Conservation (phyloP, 2,329 filamentous ascomycete genomes). For the Aspergillus neoniger region DNA sequence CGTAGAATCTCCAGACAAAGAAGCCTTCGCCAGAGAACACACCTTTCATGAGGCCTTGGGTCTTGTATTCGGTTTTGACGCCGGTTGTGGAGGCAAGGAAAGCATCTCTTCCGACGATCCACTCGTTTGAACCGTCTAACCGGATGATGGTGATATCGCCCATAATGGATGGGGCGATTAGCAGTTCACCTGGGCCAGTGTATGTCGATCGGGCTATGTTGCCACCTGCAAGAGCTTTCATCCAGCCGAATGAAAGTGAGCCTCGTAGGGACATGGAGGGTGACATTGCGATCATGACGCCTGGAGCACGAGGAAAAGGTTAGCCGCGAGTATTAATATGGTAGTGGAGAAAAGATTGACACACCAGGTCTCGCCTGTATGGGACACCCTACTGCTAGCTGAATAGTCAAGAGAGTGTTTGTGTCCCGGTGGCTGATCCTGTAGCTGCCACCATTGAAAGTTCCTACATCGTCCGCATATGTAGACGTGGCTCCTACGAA, state of each 20-base stretch:
- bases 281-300: conserved; percentile 94
- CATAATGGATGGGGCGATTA: conserved; percentile 76
- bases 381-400: conserved; percentile 86
- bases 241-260: conserved; percentile 79
- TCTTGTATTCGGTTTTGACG: conserved; percentile 84
- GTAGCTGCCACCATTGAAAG: conserved; percentile 94
- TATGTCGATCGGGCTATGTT: conserved; percentile 76
- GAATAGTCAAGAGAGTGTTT: conserved; percentile 86
- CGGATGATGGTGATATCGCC: conserved; percentile 84
- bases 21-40: conserved; percentile 93
- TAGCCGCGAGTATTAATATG: no score
- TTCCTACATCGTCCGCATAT: conserved; percentile 82
- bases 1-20: conserved; percentile 84
- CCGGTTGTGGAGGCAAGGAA: conserved; percentile 85
- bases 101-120: conserved; percentile 83
- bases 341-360: neutral
- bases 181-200: conserved; percentile 86
- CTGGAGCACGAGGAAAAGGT: conserved; percentile 40
- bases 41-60: conserved; percentile 81
- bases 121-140: conserved; percentile 65
- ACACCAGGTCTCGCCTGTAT: conserved; percentile 74
- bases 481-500: conserved; percentile 37
- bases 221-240: conserved; percentile 85
- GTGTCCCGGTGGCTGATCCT: conserved; percentile 88
- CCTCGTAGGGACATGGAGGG: conserved; percentile 83